A percentile compares a stretch with the other conserved stretches of the same genome.
phyloP scores from a whole-genome alignment of 2,329 filamentous ascomycete genomes.

The Botryosphaeria dothidea region DNA sequence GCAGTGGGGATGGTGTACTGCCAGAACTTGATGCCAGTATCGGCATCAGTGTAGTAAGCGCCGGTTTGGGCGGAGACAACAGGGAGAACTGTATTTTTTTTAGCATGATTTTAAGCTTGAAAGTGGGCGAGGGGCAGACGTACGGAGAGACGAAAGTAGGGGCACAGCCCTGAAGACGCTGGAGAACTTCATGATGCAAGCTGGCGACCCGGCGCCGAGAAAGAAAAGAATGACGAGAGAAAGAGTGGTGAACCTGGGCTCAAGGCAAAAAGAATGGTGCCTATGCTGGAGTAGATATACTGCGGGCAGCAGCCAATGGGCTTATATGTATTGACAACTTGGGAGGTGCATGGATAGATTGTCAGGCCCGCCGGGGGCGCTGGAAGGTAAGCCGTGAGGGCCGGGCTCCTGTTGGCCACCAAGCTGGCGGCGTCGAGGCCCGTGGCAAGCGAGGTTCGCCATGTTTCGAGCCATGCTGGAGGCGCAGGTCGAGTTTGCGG shows the following conservation, averaged over 20 bases:
- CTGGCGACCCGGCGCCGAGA: conserved; percentile 18
- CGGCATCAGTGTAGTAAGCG: conserved; percentile 7
- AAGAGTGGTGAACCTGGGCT: not conserved
- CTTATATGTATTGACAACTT: conserved; percentile 3
- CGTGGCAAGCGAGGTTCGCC: conserved; percentile 1
- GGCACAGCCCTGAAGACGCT: conserved; percentile 36
- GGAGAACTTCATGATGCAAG: conserved; percentile 35
- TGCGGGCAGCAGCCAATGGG: not conserved
- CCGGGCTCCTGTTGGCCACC: not conserved
- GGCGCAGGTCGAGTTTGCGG: not conserved
- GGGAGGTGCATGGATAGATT: not conserved
- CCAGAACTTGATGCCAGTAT: conserved; percentile 17
- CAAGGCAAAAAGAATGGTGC: conserved; percentile 21
- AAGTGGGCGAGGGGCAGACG: not conserved
- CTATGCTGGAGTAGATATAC: not conserved
- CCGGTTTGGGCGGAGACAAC: conserved; percentile 31
- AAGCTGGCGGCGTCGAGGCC: not conserved
- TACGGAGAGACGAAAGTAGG: conserved; percentile 39
- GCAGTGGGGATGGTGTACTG: conserved; percentile 28
- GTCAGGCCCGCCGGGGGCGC: not conserved
- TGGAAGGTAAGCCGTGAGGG: not conserved
- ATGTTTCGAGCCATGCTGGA: conserved; percentile 1
- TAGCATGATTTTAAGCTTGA: conserved; percentile 20
- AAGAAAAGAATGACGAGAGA: conserved; percentile 1
- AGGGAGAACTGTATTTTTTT: conserved; percentile 25